A percentile compares a stretch with the other conserved stretches of the same genome.
Conservation (phyloP, 208 protist species). For the Leishmania martiniquensis region DNA sequence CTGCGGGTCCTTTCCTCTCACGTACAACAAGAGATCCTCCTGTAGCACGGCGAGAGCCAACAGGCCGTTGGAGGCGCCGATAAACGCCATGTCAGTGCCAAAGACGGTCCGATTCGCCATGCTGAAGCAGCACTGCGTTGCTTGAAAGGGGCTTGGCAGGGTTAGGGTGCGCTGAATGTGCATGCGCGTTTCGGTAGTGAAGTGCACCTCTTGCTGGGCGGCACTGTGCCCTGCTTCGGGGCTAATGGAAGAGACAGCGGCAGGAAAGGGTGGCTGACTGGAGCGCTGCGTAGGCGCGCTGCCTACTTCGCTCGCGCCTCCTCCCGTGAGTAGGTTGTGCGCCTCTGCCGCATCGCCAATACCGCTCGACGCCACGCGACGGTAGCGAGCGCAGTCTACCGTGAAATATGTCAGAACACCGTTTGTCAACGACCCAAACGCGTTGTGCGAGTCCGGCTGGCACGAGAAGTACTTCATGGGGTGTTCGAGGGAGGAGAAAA, state of each 20-base stretch:
- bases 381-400: constrained; percentile 45
- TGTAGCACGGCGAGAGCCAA: constrained; percentile 56
- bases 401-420: constrained; percentile 78
- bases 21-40: constrained; percentile 48
- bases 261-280: background rate
- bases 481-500: background rate
- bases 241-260: background rate
- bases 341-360: constrained; percentile 2
- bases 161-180: constrained; percentile 51
- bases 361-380: background rate
- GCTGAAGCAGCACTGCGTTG: constrained; percentile 59
- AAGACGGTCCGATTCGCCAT: constrained; percentile 77
- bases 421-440: constrained; percentile 73
- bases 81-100: constrained; percentile 66
- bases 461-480: constrained; percentile 85
- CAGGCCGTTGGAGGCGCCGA: constrained; percentile 62
- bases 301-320: background rate
- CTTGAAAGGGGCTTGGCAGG: constrained; percentile 60
- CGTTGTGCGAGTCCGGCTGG: constrained; percentile 84
- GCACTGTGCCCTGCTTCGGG: background rate
- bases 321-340: background rate
- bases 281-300: background rate
- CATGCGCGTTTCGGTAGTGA: constrained; percentile 30
- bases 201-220: constrained; percentile 12
- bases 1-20: constrained; percentile 39